These are phyloP conservation scores for Umbilicus rupestris DNA, from an alignment of 164 flowering plant genomes.

Conservation along the genomic window DNA sequence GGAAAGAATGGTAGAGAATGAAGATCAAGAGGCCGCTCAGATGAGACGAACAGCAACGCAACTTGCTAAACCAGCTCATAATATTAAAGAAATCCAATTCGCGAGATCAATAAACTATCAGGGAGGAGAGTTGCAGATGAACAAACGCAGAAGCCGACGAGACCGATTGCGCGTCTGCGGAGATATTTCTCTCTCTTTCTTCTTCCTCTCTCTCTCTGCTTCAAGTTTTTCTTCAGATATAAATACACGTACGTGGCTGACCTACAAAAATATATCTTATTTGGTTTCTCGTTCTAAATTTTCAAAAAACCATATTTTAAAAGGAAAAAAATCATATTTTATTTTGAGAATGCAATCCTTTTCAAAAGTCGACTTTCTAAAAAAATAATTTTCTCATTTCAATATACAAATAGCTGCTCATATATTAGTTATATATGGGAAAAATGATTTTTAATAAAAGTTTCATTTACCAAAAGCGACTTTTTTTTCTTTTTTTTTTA, in stretches of 20 bases:
- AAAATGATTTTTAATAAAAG: too few species aligned
- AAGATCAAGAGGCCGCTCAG: constrained; percentile 6
- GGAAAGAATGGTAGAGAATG: constrained; percentile 8
- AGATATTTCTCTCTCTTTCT: neutral
- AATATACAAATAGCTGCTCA: too few species aligned
- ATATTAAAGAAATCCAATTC: neutral
- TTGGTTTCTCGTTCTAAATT: too few species aligned
- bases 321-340: too few species aligned
- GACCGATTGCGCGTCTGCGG: neutral
- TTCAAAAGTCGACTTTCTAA: too few species aligned
- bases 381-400: too few species aligned
- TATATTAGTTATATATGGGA: too few species aligned
- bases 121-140: neutral
- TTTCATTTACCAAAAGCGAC: too few species aligned
- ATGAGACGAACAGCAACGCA: constrained; percentile 4
- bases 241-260: neutral
- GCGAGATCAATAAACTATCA: neutral
- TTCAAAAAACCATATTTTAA: too few species aligned
- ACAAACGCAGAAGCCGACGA: constrained; percentile 1
- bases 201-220: neutral
- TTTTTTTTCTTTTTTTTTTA: too few species aligned
- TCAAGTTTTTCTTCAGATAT: neutral
- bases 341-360: too few species aligned
- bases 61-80: constrained; percentile 8
- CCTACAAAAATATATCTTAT: too few species aligned